phyloP scores from a whole-genome alignment of 2,329 filamentous ascomycete species.

The Balansia obtecta region DNA sequence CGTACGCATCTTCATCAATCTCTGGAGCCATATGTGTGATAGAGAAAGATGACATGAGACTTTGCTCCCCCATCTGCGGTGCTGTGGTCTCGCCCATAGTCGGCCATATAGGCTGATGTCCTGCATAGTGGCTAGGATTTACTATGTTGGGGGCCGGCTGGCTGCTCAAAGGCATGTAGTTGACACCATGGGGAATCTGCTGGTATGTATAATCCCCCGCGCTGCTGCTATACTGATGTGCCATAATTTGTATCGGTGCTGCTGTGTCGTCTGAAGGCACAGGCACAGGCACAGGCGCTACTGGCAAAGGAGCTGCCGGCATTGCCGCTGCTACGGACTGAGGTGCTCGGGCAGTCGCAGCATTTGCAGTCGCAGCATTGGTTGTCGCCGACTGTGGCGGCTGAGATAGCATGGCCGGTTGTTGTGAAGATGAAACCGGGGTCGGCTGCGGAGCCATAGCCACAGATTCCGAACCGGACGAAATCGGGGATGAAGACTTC shows the following conservation, averaged over 20 bases:
- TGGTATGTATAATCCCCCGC: not conserved
- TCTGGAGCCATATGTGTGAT: not conserved
- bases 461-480: not conserved
- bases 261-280: not conserved
- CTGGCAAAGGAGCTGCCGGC: not conserved
- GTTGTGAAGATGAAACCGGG: not conserved
- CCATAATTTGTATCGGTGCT: not conserved
- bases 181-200: not conserved
- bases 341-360: not conserved
- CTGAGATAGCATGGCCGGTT: not conserved
- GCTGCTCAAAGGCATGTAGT: not conserved
- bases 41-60: conserved; percentile 1
- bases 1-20: not conserved
- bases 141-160: not conserved
- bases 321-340: not conserved
- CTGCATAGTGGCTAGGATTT: not conserved
- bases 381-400: not conserved
- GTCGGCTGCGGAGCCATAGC: not conserved
- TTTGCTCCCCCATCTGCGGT: not conserved
- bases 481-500: not conserved
- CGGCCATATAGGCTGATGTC: not conserved
- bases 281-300: not conserved
- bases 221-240: not conserved
- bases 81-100: not conserved
- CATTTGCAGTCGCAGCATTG: not conserved